Evolutionary conservation across 805 yeast species (phyloP), one percentile per base, ranked within the genome.

Genomic region (Zygosaccharomyces siamensis): DNA sequence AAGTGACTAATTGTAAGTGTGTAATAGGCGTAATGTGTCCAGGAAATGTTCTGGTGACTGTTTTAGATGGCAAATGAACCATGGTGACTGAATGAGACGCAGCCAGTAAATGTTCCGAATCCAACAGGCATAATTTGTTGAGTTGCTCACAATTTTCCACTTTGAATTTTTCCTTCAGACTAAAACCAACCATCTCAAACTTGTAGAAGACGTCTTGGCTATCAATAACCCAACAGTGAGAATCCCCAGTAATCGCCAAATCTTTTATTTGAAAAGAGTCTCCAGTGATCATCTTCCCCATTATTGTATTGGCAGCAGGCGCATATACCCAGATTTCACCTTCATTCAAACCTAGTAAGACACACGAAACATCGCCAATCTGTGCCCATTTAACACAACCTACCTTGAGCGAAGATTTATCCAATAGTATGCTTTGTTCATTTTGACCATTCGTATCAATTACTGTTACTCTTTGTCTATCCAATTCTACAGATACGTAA

Each of bases 1-100:
- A 39, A 7, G 59, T 51, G 31, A 64, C 27, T 16, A 74, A 61
- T 5, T 75, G 68, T 32, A 75, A 48, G 8, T 83, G 66, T 10
- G 79, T 66, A 36, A 88, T 76, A 3, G 89, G 83, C 16, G 86
- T 76, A 27, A 86, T 79, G 62, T 88, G 95, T 24, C 92, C 95
- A 1, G 95, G 89, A 61, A 79, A 81, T 1, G 81, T 74, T 55
- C 71, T 72, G 14, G 75, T 66, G 2, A 80, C 67, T 45, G 68
- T 66, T 36, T 51, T 72, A 26, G 52, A 61, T 5, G 66, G 57
- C 8, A 71, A 60, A 57, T 80, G 79, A 21, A 81, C 66, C 47
- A 86, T 64, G 53, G 75, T 76, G 4, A 86, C 74, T 33, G 83
- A 75, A 56, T 87, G 87, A 2, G 92, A 82, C 2, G 86, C 89